Percentiles rank a stretch among this genome's conserved stretches.
phyloP scores from a whole-genome alignment of 1,284 basidiomycete species.

The Puccinia horiana region DNA sequence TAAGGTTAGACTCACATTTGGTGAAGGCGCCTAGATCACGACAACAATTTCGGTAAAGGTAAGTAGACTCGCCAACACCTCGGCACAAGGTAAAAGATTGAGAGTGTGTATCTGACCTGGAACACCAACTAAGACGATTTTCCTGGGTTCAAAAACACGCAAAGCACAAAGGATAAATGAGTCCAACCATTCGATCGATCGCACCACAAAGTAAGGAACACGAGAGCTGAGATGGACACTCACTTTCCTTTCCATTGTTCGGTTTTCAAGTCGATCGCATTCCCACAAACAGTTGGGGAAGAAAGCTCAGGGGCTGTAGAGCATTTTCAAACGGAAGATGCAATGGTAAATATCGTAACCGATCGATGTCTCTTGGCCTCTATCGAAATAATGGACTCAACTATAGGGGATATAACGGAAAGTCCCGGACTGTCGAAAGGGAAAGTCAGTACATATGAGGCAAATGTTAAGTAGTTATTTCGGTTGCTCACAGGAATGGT shows the following conservation, averaged over 20 bases:
- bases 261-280: slow-evolving; percentile 35
- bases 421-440: slow-evolving; percentile 10
- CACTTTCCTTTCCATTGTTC: slow-evolving; percentile 44
- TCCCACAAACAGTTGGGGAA: slow-evolving; percentile 28
- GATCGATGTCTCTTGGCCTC: neutral
- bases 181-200: neutral
- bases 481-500: slow-evolving; percentile 23
- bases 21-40: slow-evolving; percentile 38
- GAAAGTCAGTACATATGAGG: neutral
- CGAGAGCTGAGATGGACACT: slow-evolving; percentile 4
- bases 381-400: slow-evolving; percentile 6
- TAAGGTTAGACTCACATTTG: slow-evolving; percentile 9
- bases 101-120: slow-evolving; percentile 20
- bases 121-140: slow-evolving; percentile 45
- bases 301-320: slow-evolving; percentile 32
- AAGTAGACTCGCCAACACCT: neutral
- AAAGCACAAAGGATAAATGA: neutral
- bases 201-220: neutral
- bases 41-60: neutral
- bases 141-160: slow-evolving; percentile 12
- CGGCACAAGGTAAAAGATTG: neutral
- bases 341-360: neutral
- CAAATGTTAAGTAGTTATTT: neutral
- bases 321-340: neutral
- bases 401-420: slow-evolving; percentile 42